Evolutionary conservation across 495 filamentous ascomycete species (phyloP), one percentile per base, ranked within the genome.

Genomic region (Letharia lupina): DNA sequence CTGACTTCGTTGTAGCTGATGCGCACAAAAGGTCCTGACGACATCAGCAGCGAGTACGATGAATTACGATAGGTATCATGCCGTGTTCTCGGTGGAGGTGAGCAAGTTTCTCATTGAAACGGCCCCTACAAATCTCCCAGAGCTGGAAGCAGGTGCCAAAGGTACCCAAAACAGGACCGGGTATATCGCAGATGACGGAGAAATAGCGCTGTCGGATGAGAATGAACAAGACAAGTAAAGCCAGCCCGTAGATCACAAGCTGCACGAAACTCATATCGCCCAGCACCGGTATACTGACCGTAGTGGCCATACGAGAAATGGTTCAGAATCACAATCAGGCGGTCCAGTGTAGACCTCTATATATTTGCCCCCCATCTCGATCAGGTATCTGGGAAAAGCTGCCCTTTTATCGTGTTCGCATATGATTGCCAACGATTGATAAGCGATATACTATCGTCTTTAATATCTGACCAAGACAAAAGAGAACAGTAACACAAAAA

Each of bases 1-100:
- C 75, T 78, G 63, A 83, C 77, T 76, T 83, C 81, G 68, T 83
- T 78, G 44, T 76, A 71, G 23, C 71, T 71, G 61, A 82, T 79
- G 10, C 82, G 78, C 63, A 84, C 75, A 63, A 82, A 81, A 48
- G 75, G 60, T 15, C 80, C 79, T 44, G 40, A 61, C 7, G 9
- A 3, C 37, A 28, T 44, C 40, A 45, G 44, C 47, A 41, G 33
- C 33, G 12, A 35, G 8, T 12, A 2, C 42, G 42, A 44, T 44
- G 3, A 15, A 44, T 4, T 1, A 13, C 3, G 42, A 11, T 3
- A 16, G 42, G 23, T 28, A 15, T 47, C 8, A 20, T 47, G 8
- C 44, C 44, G 20, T 18, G 10, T 20, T 47, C 2, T 47, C n/a
- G 12, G 42, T 35, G 45, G 8, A 63, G n/a, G 44, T 54, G 23